A percentile compares a stretch with the other conserved stretches of the same genome.
Evolutionary conservation across 805 yeast genomes (phyloP).

Genomic region (Pichia phayaonensis): DNA sequence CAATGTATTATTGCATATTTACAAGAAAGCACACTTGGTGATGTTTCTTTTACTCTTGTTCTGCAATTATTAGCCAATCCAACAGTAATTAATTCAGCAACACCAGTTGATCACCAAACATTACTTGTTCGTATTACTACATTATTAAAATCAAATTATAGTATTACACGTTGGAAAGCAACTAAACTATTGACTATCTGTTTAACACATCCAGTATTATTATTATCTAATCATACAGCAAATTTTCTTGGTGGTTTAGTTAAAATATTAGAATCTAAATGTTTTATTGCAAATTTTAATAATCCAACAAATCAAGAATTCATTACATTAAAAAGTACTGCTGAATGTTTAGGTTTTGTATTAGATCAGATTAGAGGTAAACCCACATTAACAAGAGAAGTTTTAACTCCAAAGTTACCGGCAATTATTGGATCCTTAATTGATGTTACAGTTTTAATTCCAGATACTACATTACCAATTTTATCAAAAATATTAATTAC

Average conservation of each 20-base stretch:
- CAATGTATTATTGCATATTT: constrained; percentile 22
- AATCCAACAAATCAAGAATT: constrained; percentile 21
- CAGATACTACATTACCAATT: constrained; percentile 32
- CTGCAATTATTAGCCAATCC: constrained; percentile 20
- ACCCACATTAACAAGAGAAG: constrained; percentile 76
- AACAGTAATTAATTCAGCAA: constrained; percentile 32
- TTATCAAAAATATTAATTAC: constrained; percentile 38
- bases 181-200: constrained; percentile 39
- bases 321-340: constrained; percentile 27
- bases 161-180: constrained; percentile 52
- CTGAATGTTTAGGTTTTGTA: constrained; percentile 35
- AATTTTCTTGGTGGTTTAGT: constrained; percentile 33
- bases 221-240: constrained; percentile 35
- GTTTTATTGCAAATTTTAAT: constrained; percentile 26
- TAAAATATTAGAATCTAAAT: constrained; percentile 34
- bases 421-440: constrained; percentile 49
- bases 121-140: constrained; percentile 38
- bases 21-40: constrained; percentile 19
- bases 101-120: constrained; percentile 44
- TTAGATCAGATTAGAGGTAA: constrained; percentile 60
- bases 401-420: constrained; percentile 72
- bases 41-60: constrained; percentile 19
- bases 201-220: constrained; percentile 21
- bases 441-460: constrained; percentile 34
- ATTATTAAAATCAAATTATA: constrained; percentile 36